phyloP scores from a whole-genome alignment of 805 yeast species.

The Wilhelminamyces savonicus region DNA sequence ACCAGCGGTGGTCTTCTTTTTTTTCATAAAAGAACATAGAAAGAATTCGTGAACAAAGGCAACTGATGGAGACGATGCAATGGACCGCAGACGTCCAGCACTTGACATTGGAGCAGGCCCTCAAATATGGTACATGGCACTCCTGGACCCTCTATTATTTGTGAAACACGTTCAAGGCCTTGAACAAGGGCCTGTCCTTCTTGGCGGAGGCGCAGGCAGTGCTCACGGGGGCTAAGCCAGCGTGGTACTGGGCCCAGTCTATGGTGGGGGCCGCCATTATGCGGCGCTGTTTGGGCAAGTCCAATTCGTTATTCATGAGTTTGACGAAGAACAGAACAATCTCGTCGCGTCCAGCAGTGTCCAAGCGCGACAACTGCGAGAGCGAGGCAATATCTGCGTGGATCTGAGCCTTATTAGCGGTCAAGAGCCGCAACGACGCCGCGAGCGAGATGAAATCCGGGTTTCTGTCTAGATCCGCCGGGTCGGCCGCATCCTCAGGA shows the following conservation, averaged over 20 bases:
- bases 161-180: slow-evolving; percentile 8
- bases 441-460: slow-evolving; percentile 32
- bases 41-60: too few relatives aligned
- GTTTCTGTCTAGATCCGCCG: slow-evolving; percentile 16
- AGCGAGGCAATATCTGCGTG: slow-evolving; percentile 24
- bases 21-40: too few relatives aligned
- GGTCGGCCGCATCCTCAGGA: slow-evolving; percentile 1
- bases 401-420: slow-evolving; percentile 15
- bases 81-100: too few relatives aligned
- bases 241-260: slow-evolving; percentile 34
- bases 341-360: slow-evolving; percentile 13
- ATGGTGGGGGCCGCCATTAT: slow-evolving; percentile 28
- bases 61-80: too few relatives aligned
- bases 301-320: slow-evolving; percentile 24
- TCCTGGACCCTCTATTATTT: too few relatives aligned
- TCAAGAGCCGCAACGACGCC: slow-evolving; percentile 24
- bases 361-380: slow-evolving; percentile 15
- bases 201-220: slow-evolving; percentile 9
- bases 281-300: slow-evolving; percentile 28
- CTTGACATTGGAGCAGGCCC: too few relatives aligned
- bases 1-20: too few relatives aligned
- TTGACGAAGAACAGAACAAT: slow-evolving; percentile 27
- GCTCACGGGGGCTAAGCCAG: slow-evolving; percentile 18
- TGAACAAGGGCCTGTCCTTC: slow-evolving; percentile 8
- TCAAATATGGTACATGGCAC: too few relatives aligned